A percentile compares a stretch with the other conserved stretches of the same genome.
phyloP scores from a whole-genome alignment of 768 basidiomycete genomes.

The Lactarius indigo region DNA sequence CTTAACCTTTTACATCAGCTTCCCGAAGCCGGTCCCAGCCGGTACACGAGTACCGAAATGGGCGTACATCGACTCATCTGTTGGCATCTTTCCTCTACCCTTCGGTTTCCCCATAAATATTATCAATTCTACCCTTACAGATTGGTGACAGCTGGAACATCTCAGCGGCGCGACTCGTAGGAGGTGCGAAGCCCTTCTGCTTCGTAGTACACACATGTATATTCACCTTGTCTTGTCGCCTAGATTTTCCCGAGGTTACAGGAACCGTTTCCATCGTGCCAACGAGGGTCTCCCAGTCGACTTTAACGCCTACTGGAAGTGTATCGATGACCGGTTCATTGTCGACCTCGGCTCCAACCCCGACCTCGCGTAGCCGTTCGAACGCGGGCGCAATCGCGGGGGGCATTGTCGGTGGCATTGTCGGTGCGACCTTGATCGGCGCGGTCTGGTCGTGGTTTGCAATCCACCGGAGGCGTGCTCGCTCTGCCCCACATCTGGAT shows the following conservation, averaged over 20 bases:
- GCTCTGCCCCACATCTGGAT: slow-evolving; percentile 16
- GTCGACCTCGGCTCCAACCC: background rate
- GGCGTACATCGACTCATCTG: slow-evolving; percentile 45
- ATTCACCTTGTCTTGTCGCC: background rate
- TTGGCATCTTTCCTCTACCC: slow-evolving; percentile 23
- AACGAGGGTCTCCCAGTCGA: background rate
- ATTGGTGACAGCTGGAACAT: slow-evolving; percentile 3
- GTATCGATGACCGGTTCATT: background rate
- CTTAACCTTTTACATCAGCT: background rate
- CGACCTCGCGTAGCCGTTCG: background rate
- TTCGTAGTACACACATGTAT: background rate
- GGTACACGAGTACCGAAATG: slow-evolving; percentile 45
- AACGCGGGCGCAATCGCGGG: slow-evolving; percentile 60
- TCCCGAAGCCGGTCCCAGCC: slow-evolving; percentile 35
- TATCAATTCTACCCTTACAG: too few relatives aligned
- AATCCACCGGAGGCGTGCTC: slow-evolving; percentile 31
- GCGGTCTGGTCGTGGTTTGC: slow-evolving; percentile 41
- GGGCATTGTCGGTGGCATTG: slow-evolving; percentile 56
- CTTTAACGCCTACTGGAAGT: too few relatives aligned
- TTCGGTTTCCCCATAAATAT: too few relatives aligned
- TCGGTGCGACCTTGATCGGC: slow-evolving; percentile 43
- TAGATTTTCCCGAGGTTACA: slow-evolving; percentile 6
- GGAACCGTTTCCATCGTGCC: background rate
- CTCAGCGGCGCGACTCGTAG: background rate
- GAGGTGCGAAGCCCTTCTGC: background rate